Evolutionary conservation across 495 filamentous ascomycete species (phyloP).

Genomic region (Aspergillus affinis): DNA sequence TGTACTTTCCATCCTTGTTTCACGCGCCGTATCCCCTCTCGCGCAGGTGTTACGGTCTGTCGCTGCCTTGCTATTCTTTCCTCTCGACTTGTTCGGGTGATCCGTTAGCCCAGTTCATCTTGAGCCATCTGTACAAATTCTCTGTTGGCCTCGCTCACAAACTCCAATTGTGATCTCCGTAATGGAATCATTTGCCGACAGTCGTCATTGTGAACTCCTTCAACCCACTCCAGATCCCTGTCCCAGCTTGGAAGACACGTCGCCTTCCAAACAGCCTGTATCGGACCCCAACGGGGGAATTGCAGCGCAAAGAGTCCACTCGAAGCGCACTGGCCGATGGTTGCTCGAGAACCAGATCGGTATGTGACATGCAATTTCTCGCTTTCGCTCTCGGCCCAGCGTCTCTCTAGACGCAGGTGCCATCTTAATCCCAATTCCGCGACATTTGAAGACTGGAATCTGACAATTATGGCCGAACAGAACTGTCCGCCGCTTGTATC

Average conservation of each 20-base stretch:
- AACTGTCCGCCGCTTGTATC: conserved; percentile 8
- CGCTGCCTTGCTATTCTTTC: neutral
- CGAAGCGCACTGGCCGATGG: neutral
- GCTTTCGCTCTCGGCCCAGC: neutral
- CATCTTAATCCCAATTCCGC: neutral
- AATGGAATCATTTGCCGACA: no score
- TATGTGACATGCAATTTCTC: neutral
- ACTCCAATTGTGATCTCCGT: no score
- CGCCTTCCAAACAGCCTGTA: neutral
- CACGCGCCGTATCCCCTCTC: neutral
- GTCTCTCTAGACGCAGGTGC: neutral
- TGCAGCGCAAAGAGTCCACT: neutral
- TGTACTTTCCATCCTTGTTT: neutral
- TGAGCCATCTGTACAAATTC: no score
- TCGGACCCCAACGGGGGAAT: neutral
- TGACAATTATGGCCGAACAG: neutral
- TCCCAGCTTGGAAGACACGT: neutral
- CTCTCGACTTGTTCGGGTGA: neutral
- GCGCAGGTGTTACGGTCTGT: no score
- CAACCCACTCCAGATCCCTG: no score
- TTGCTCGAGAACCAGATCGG: neutral
- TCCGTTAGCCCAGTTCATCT: neutral
- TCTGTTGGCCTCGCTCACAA: no score
- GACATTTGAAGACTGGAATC: neutral
- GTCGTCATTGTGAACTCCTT: no score